Evolutionary conservation across 1,284 basidiomycete species (phyloP).

Genomic region (Cystobasidium pallidum): DNA sequence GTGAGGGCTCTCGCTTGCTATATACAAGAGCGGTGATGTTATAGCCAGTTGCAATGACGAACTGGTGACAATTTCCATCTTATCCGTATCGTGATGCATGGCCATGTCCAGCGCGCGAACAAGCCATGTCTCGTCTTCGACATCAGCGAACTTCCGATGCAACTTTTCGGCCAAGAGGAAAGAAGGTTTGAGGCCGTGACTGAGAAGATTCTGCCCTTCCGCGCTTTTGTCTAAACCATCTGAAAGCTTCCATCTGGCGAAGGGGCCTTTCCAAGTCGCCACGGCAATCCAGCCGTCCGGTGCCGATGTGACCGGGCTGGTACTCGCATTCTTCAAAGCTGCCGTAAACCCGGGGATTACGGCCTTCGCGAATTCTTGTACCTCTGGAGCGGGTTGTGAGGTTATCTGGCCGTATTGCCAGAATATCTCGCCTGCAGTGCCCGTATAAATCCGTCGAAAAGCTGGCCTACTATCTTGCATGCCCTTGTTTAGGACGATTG

Average conservation of each 20-base stretch:
- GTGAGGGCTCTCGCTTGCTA: conserved; percentile 24
- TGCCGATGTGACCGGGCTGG: conserved; percentile 64
- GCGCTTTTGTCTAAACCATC: conserved; percentile 53
- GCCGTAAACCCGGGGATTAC: conserved; percentile 69
- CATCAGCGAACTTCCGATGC: conserved; percentile 69
- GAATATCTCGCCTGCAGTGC: conserved; percentile 63
- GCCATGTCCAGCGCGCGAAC: conserved; percentile 63
- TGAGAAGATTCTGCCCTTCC: conserved; percentile 55
- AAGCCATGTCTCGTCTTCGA: conserved; percentile 76
- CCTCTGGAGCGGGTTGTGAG: conserved; percentile 53
- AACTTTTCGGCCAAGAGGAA: conserved; percentile 86
- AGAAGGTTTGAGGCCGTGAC: conserved; percentile 67
- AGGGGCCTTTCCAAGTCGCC: conserved; percentile 69
- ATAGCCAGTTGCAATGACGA: not conserved
- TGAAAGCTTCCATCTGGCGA: conserved; percentile 37
- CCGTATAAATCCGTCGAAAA: conserved; percentile 63
- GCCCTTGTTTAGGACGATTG: conserved; percentile 52
- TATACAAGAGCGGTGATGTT: conserved; percentile 6
- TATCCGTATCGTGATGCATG: not conserved
- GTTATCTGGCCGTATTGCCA: conserved; percentile 58
- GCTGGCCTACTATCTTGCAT: conserved; percentile 60
- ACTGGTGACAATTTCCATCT: not conserved
- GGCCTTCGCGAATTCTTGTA: conserved; percentile 61
- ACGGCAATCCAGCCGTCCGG: conserved; percentile 83
- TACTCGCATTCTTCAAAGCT: conserved; percentile 67